These are phyloP conservation scores for Sinapis alba DNA, from an alignment of 441 rosid species.

Conservation along the genomic window DNA sequence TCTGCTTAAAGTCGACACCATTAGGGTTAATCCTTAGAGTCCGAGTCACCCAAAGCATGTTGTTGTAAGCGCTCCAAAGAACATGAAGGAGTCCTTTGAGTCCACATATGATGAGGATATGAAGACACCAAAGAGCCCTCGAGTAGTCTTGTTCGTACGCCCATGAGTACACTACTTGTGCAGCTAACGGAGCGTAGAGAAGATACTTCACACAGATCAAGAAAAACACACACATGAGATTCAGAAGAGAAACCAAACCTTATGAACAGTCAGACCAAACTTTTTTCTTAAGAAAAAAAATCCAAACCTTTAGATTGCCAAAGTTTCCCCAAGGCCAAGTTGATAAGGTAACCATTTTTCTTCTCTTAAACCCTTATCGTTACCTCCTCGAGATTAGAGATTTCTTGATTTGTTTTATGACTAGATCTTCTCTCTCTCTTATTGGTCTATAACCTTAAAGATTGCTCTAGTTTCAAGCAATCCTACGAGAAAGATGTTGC, in stretches of 20 bases:
- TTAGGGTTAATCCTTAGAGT: slow-evolving; percentile 59
- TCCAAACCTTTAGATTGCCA: slow-evolving; percentile 75
- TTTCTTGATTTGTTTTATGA: background rate
- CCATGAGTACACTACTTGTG: slow-evolving; percentile 59
- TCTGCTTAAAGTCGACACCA: slow-evolving; percentile 86
- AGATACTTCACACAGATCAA: slow-evolving; percentile 59
- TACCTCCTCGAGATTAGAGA: slow-evolving; percentile 15
- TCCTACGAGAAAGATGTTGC: slow-evolving; percentile 1
- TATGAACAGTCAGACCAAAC: slow-evolving; percentile 38
- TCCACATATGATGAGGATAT: slow-evolving; percentile 54
- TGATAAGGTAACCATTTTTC: slow-evolving; percentile 56
- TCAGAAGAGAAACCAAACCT: slow-evolving; percentile 5
- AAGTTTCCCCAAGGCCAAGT: slow-evolving; percentile 93
- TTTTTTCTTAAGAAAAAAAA: slow-evolving; percentile 40
- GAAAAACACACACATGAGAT: slow-evolving; percentile 12
- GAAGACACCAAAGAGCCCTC: slow-evolving; percentile 63
- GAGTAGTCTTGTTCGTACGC: slow-evolving; percentile 46
- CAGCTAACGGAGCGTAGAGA: slow-evolving; percentile 73
- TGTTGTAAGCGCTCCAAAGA: slow-evolving; percentile 49
- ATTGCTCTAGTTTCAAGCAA: slow-evolving; percentile 27
- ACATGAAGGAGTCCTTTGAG: slow-evolving; percentile 47
- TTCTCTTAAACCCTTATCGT: background rate
- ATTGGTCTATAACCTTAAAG: slow-evolving; percentile 29
- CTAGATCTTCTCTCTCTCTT: slow-evolving; percentile 24
- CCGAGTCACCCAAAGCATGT: slow-evolving; percentile 65